A percentile compares a stretch with the other conserved stretches of the same genome.
phyloP scores from a whole-genome alignment of 768 basidiomycete genomes.

The Trametes sanguinea region DNA sequence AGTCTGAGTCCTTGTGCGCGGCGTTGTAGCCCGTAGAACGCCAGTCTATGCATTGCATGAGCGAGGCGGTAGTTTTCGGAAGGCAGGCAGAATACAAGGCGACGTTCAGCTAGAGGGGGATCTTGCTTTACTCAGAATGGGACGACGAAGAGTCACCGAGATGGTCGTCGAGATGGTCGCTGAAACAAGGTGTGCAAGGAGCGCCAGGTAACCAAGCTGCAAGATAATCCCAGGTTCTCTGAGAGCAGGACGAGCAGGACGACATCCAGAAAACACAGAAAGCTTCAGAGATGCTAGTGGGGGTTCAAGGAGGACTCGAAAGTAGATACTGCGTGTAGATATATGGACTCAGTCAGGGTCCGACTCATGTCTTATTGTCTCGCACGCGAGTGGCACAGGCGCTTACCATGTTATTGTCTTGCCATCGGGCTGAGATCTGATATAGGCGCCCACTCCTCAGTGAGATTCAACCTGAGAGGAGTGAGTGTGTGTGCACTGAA shows the following conservation, averaged over 20 bases:
- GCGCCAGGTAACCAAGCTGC: neutral
- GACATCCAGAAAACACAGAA: neutral
- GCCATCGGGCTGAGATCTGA: constrained; percentile 15
- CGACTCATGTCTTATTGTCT: constrained; percentile 15
- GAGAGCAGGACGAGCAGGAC: neutral
- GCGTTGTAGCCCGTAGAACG: neutral
- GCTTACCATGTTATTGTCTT: constrained; percentile 14
- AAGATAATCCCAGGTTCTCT: neutral
- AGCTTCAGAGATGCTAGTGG: neutral
- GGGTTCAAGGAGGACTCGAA: neutral
- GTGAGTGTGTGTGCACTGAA: too few species aligned
- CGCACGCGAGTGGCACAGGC: constrained; percentile 11
- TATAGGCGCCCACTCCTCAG: neutral
- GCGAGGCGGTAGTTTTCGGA: neutral
- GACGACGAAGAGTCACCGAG: neutral
- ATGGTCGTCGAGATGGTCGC: neutral
- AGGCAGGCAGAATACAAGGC: constrained; percentile 3
- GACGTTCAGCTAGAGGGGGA: neutral
- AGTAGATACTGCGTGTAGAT: neutral
- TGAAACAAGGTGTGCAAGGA: too few species aligned
- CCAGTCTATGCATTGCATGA: constrained; percentile 4
- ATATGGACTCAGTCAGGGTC: constrained; percentile 6
- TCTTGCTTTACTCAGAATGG: neutral
- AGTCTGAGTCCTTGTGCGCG: neutral
- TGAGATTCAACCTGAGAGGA: too few species aligned